phyloP scores from a whole-genome alignment of 352 stramenopile genomes.

The Phytophthora pisi region DNA sequence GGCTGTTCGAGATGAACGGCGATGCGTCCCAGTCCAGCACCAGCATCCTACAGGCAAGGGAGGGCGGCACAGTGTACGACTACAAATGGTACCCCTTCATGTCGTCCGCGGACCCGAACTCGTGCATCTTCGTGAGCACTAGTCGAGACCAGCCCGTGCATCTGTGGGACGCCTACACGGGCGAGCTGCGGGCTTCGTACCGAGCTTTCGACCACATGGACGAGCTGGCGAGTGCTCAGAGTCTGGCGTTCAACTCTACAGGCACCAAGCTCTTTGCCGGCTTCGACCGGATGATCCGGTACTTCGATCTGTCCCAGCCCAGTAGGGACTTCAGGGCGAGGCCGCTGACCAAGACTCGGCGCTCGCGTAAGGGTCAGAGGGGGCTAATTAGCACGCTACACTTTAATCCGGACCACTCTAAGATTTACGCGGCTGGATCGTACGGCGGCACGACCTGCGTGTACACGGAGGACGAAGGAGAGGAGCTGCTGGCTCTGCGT shows the following conservation, averaged over 20 bases:
- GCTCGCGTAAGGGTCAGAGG: constrained; percentile 68
- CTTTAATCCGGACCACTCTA: constrained; percentile 84
- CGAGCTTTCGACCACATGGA: constrained; percentile 86
- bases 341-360: constrained; percentile 69
- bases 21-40: constrained; percentile 5
- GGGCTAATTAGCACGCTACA: constrained; percentile 81
- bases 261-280: constrained; percentile 86
- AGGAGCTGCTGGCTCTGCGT: constrained; percentile 61
- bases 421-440: constrained; percentile 87
- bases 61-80: constrained; percentile 88
- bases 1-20: constrained; percentile 72
- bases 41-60: constrained; percentile 62
- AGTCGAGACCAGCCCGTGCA: constrained; percentile 89
- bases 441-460: constrained; percentile 85
- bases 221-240: constrained; percentile 80
- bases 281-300: constrained; percentile 86
- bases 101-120: constrained; percentile 71
- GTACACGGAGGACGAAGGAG: constrained; percentile 81
- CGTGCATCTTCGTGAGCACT: constrained; percentile 88
- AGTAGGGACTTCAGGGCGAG: constrained; percentile 62
- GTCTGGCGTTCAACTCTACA: constrained; percentile 79
- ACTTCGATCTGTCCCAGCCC: constrained; percentile 78
- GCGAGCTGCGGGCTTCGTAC: constrained; percentile 81
- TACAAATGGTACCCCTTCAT: constrained; percentile 91
- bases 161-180: constrained; percentile 93